Evolutionary conservation across 2,329 filamentous ascomycete genomes (phyloP).

Genomic region (Metarhizium brunneum): DNA sequence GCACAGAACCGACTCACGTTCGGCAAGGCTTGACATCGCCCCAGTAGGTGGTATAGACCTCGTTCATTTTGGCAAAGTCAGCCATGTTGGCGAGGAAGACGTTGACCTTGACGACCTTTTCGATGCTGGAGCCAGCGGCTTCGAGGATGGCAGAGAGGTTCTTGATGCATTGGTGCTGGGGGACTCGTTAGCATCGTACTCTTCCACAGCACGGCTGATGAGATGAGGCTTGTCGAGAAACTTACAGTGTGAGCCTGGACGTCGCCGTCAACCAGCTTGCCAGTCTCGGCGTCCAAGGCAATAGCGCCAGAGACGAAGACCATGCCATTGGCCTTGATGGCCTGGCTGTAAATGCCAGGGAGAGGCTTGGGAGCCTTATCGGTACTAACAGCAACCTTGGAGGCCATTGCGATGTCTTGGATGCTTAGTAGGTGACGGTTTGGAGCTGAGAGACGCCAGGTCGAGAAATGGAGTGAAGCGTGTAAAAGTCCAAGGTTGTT

Average conservation of each 20-base stretch:
- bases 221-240: background rate
- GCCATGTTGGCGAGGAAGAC: constrained; percentile 68
- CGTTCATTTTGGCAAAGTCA: constrained; percentile 68
- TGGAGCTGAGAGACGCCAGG: too few relatives aligned
- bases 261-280: constrained; percentile 52
- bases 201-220: background rate
- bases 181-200: background rate
- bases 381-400: constrained; percentile 27
- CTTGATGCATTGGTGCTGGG: constrained; percentile 53
- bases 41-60: constrained; percentile 63
- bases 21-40: constrained; percentile 35
- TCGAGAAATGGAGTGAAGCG: background rate
- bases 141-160: constrained; percentile 62
- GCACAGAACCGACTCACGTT: constrained; percentile 21
- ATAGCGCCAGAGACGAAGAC: constrained; percentile 67
- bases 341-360: constrained; percentile 35
- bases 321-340: constrained; percentile 57
- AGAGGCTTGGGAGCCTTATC: constrained; percentile 31
- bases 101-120: constrained; percentile 62
- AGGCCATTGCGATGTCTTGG: constrained; percentile 16
- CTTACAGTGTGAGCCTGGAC: constrained; percentile 55
- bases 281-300: constrained; percentile 49
- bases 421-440: background rate
- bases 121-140: constrained; percentile 55
- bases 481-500: too few relatives aligned